Evolutionary conservation across 257 asterid species (phyloP).

Genomic region (Agastache rugosa): DNA sequence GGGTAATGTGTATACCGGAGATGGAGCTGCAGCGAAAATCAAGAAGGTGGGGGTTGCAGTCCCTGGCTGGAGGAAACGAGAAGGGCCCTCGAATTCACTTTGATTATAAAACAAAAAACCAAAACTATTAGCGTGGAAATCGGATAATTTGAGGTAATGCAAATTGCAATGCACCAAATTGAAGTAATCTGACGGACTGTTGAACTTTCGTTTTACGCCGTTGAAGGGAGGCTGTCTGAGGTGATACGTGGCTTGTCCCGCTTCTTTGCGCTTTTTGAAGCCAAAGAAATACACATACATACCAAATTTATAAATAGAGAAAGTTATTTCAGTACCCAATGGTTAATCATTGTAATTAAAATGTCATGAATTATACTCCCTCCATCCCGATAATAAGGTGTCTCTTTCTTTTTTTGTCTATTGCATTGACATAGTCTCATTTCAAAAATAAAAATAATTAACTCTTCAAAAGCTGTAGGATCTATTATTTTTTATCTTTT

Average conservation of each 20-base stretch:
- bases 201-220: slow-evolving; percentile 26
- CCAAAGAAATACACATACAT: too few species aligned
- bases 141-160: slow-evolving; percentile 37
- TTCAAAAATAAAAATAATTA: too few species aligned
- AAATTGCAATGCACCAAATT: slow-evolving; percentile 25
- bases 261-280: too few species aligned
- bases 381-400: too few species aligned
- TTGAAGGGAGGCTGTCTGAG: slow-evolving; percentile 33
- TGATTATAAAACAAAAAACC: background rate
- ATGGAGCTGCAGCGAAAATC: slow-evolving; percentile 38
- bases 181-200: background rate
- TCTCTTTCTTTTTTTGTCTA: too few species aligned
- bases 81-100: slow-evolving; percentile 24
- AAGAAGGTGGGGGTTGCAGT: slow-evolving; percentile 25
- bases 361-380: too few species aligned
- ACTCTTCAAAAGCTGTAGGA: too few species aligned
- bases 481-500: too few species aligned
- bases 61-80: slow-evolving; percentile 30
- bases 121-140: slow-evolving; percentile 30
- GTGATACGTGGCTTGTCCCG: slow-evolving; percentile 31
- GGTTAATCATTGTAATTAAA: too few species aligned
- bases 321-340: too few species aligned
- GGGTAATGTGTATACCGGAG: slow-evolving; percentile 31
- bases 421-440: too few species aligned
- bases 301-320: too few species aligned